A percentile compares a stretch with the other conserved stretches of the same genome.
These are phyloP conservation scores for Cenchrus purpureus DNA, from an alignment of 176 grass and related monocot genomes.

Conservation along the genomic window DNA sequence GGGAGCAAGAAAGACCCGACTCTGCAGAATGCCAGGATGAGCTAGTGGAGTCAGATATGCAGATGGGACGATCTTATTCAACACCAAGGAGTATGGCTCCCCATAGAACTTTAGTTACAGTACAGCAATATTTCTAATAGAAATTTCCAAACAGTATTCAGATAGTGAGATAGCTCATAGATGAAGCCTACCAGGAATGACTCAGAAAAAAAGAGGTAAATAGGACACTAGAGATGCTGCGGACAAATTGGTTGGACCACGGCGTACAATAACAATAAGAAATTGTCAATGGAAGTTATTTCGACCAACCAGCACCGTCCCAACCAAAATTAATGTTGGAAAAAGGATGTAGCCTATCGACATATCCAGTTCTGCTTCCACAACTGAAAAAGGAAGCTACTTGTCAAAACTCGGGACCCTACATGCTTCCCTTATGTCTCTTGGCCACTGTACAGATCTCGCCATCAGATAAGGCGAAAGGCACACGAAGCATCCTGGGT, in stretches of 20 bases:
- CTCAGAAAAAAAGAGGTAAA: slow-evolving; percentile 25
- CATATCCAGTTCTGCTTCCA: neutral
- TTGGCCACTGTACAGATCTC: neutral
- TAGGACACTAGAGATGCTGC: neutral
- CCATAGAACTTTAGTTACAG: neutral
- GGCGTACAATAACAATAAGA: neutral
- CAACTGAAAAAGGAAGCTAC: slow-evolving; percentile 24
- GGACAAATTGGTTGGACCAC: neutral
- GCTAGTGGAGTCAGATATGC: neutral
- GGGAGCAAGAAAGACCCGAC: neutral
- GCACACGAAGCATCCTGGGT: slow-evolving; percentile 28
- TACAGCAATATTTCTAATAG: neutral
- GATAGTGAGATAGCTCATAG: neutral
- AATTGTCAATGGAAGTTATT: neutral
- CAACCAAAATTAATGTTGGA: slow-evolving; percentile 22
- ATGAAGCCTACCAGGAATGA: slow-evolving; percentile 12
- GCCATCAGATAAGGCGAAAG: slow-evolving; percentile 35
- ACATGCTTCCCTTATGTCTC: slow-evolving; percentile 38
- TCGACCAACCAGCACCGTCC: slow-evolving; percentile 13
- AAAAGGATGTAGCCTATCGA: slow-evolving; percentile 1
- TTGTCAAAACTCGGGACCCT: slow-evolving; percentile 33
- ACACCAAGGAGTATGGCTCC: neutral
- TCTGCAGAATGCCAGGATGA: neutral
- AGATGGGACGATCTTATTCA: neutral
- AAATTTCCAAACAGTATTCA: neutral